A percentile compares a stretch with the other conserved stretches of the same genome.
These are phyloP conservation scores for Artemisia annua DNA, from an alignment of 129 eudicot species.

Conservation along the genomic window DNA sequence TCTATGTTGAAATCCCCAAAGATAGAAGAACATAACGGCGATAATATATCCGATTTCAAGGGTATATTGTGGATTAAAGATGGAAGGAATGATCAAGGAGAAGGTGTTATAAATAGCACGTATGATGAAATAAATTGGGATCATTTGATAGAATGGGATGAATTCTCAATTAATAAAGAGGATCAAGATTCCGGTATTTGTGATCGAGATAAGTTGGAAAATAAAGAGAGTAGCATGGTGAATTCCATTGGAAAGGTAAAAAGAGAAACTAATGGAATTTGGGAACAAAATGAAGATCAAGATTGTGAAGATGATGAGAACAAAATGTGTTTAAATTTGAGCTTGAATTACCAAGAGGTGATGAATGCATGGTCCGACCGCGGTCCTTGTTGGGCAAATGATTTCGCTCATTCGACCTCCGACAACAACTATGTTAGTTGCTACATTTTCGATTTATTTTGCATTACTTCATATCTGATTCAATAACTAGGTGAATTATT, in stretches of 20 bases:
- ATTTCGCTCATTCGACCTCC: constrained; percentile 21
- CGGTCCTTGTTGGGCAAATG: constrained; percentile 38
- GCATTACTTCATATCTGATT: neutral
- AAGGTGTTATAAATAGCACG: constrained; percentile 18
- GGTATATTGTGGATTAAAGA: constrained; percentile 13
- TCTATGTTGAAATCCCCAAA: constrained; percentile 34
- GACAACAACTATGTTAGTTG: constrained; percentile 35
- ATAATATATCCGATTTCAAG: constrained; percentile 9
- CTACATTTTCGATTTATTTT: neutral
- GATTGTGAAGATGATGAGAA: constrained; percentile 28
- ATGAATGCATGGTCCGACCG: constrained; percentile 54
- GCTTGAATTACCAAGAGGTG: constrained; percentile 50
- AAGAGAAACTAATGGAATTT: constrained; percentile 19
- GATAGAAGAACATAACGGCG: constrained; percentile 30
- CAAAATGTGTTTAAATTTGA: constrained; percentile 32
- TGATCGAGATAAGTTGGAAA: neutral
- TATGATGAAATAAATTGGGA: constrained; percentile 29
- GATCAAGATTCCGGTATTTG: constrained; percentile 14
- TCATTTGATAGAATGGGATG: constrained; percentile 30
- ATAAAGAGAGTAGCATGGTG: constrained; percentile 16
- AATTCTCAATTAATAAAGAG: constrained; percentile 18
- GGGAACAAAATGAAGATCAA: constrained; percentile 25
- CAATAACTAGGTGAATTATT: neutral
- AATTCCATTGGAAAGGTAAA: constrained; percentile 24
- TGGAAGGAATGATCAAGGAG: constrained; percentile 2